These are phyloP conservation scores for Tirmania nivea DNA, from an alignment of 495 filamentous ascomycete species.

Conservation along the genomic window DNA sequence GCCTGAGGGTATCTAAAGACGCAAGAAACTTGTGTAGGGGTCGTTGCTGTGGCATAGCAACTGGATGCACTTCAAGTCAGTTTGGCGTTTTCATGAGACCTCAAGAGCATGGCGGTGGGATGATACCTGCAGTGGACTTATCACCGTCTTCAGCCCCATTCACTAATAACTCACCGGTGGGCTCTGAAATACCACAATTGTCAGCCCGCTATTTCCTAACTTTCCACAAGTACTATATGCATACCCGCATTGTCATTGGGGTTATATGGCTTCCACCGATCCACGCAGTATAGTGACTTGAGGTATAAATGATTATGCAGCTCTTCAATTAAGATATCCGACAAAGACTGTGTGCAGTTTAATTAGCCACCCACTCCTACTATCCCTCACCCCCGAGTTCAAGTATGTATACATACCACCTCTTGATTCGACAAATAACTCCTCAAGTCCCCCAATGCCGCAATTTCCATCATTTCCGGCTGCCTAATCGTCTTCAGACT, in stretches of 20 bases:
- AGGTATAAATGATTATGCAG: slow-evolving; percentile 93
- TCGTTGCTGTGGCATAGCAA: slow-evolving; percentile 25
- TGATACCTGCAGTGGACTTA: slow-evolving; percentile 15
- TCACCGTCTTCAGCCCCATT: slow-evolving; percentile 1
- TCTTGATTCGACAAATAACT: slow-evolving; percentile 87
- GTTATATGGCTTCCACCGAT: slow-evolving; percentile 61
- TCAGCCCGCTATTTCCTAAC: no score
- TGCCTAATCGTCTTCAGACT: slow-evolving; percentile 60
- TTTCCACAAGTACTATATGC: not conserved
- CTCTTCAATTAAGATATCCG: slow-evolving; percentile 89
- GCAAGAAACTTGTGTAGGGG: slow-evolving; percentile 63
- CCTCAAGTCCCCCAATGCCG: slow-evolving; percentile 63
- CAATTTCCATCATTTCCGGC: slow-evolving; percentile 80
- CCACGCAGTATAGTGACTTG: slow-evolving; percentile 88
- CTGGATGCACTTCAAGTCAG: not conserved
- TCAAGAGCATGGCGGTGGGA: slow-evolving; percentile 3
- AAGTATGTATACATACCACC: slow-evolving; percentile 26
- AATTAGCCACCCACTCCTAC: not conserved
- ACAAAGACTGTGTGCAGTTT: slow-evolving; percentile 33
- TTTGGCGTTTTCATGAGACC: no score
- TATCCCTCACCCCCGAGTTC: not conserved
- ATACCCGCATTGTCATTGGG: slow-evolving; percentile 19
- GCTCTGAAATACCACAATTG: no score
- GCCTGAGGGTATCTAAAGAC: slow-evolving; percentile 43
- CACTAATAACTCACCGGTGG: not conserved